Base-by-base conservation (phyloP, 306 rosid genomes). In the Castanospermum australe region DNA sequence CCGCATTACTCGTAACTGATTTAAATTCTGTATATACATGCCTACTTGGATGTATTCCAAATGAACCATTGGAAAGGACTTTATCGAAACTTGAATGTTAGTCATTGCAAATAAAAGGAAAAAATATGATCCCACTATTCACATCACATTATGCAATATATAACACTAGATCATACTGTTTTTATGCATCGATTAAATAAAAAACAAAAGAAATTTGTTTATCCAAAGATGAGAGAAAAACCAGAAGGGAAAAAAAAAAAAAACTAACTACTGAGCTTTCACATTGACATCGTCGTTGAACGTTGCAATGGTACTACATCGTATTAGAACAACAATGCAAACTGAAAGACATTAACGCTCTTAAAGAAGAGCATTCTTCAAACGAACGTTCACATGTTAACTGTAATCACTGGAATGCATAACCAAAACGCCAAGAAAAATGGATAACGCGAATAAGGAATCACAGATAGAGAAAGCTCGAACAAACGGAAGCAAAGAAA, bases 251-350 rank as follows among this genome's bases (percentile, higher is more conserved):
- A 4, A 2, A 12, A 24, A n/a, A 10, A 28, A 51, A 4, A 50
- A 38, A 33, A 54, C 4, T 50, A 41, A n/a, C n/a, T n/a, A n/a
- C 52, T 7, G 22, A n/a, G 1, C 24, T 55, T 24, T 51, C 33
- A 63, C 48, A 44, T 14, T 12, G 66, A 22, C 57, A 24, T 32
- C 35, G 24, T 66, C 15, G 50, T 6, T 8, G 41, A 81, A 30
- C 20, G n/a, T 33, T 38, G 42, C 68, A 61, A 76, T 51, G 30
- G 39, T n/a, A n/a, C n/a, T 44, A 14, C 39, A 71, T 8, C 44
- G 74, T 71, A 36, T 48, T 17, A 24, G 48, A 82, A 52, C 25
- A 63, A 70, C 32, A 71, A 67, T 20, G 66, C 42, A 71, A n/a
- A 70, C 65, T 5, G 45, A 8, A 33, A 0, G 0, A 25, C 3